These are phyloP conservation scores for Protomyces arabidopsidicola DNA, from an alignment of 1,139 yeast genomes.

Conservation along the genomic window DNA sequence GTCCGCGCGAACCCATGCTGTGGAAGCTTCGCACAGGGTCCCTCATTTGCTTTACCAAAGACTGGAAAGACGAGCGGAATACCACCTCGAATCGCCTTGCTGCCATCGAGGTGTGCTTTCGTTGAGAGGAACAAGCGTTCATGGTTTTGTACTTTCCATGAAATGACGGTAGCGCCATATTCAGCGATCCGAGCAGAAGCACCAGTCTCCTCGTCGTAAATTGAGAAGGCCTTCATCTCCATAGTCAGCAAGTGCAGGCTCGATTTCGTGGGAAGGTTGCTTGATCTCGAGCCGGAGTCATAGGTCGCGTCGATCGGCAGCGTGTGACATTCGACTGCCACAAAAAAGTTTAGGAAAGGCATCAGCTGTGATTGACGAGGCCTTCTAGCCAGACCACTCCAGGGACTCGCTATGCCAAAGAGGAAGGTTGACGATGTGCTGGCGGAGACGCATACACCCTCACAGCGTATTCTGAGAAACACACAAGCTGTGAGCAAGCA, in stretches of 20 bases:
- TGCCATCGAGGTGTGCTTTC: conserved; percentile 81
- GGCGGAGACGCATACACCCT: background rate
- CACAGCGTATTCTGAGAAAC: background rate
- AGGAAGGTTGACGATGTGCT: background rate
- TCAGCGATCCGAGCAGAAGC: conserved; percentile 65
- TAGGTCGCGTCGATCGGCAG: no score
- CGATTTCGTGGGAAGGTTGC: no score
- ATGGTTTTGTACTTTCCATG: conserved; percentile 67
- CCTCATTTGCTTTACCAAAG: conserved; percentile 67
- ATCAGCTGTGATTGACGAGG: no score
- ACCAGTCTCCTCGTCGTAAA: conserved; percentile 35
- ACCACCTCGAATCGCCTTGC: conserved; percentile 94
- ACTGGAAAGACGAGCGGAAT: conserved; percentile 61
- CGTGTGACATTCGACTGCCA: no score
- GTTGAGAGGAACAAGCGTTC: conserved; percentile 69
- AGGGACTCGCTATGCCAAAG: background rate
- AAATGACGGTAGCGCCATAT: conserved; percentile 81
- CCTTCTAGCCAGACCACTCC: no score
- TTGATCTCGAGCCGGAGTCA: no score
- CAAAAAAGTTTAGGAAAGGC: no score
- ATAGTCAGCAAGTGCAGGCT: background rate
- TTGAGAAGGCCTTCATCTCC: conserved; percentile 25
- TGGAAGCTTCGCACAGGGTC: conserved; percentile 55
- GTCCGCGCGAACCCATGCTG: conserved; percentile 96
- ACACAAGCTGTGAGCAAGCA: background rate